Evolutionary conservation across 345 rosid genomes (phyloP), one percentile per base, ranked within the genome.

Genomic region (Salix koriyanagi): DNA sequence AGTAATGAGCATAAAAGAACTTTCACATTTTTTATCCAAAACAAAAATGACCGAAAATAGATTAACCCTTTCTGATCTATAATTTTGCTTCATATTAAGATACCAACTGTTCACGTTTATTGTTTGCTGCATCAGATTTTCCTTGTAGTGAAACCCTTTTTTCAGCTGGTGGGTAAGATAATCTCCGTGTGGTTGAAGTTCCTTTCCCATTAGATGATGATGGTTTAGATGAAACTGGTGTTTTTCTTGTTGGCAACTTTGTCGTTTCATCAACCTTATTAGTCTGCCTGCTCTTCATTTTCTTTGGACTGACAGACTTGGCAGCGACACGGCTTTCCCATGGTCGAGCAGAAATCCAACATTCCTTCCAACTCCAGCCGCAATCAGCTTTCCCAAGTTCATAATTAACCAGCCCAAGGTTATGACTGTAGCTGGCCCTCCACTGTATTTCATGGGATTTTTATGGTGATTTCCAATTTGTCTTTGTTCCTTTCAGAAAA

Each of bases 281-380:
- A 69, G 80, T 78, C 66, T 84, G 88, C 80, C 50, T 86, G 56
- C 26, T 86, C 77, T 83, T 88, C 6, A 56, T 73, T 81, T 90
- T 90, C 80, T 86, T 92, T 62, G 94, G 93, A 82, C 81, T 89
- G 39, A 52, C 21, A 73, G 83, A 80, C 68, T 79, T 79, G 44
- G 67, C 30, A 39, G 89, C 87, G 28, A 85, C 72, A 58, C 94
- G 92, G 71, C 86, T 88, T 81, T 96, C 98, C 99, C 99, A 96
- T 32, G 99, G 99, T 16, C 96, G 86, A 82, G 85, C 94, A 79
- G 97, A 87, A 60, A 96, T 86, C 99, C 99, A 96, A 37, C 94
- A 90, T 64, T 96, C 98, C 87, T 78, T 90, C 97, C 99, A 96
- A 84, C 99, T 93, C 99, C 99, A 96, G 70, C 94, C 96, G 97